Conservation (phyloP, 2,329 filamentous ascomycete genomes). For the Trichoderma oligosporum region DNA sequence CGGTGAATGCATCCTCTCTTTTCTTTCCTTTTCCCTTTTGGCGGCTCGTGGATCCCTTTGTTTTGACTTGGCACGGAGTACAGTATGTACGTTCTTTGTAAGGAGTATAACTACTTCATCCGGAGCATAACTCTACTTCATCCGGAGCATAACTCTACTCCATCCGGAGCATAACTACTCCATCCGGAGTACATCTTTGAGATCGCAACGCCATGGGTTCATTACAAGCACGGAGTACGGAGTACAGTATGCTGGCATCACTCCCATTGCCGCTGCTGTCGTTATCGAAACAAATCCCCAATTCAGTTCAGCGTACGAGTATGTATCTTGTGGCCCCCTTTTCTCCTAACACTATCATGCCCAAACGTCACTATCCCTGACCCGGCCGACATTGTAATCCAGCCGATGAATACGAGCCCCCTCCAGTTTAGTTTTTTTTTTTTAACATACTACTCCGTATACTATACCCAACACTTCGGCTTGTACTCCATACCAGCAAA, state of each 20-base stretch:
- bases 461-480: too few relatives aligned
- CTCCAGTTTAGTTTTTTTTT: not conserved
- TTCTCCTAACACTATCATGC: not conserved
- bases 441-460: too few relatives aligned
- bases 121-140: too few relatives aligned
- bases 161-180: too few relatives aligned
- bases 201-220: too few relatives aligned
- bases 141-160: too few relatives aligned
- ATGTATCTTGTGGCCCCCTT: conserved; percentile 3
- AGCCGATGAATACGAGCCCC: conserved; percentile 12
- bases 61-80: not conserved
- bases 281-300: not conserved
- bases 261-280: not conserved
- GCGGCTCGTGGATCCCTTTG: not conserved
- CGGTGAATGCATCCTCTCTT: conserved; percentile 1
- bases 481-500: too few relatives aligned
- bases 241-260: too few relatives aligned
- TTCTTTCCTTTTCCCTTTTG: not conserved
- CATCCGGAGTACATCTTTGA: too few relatives aligned
- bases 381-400: not conserved
- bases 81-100: too few relatives aligned
- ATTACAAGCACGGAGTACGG: too few relatives aligned
- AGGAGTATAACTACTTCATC: too few relatives aligned
- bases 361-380: conserved; percentile 15
- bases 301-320: conserved; percentile 7